phyloP scores from a whole-genome alignment of 176 grass and related monocot genomes.

The Phoenix roebelenii region DNA sequence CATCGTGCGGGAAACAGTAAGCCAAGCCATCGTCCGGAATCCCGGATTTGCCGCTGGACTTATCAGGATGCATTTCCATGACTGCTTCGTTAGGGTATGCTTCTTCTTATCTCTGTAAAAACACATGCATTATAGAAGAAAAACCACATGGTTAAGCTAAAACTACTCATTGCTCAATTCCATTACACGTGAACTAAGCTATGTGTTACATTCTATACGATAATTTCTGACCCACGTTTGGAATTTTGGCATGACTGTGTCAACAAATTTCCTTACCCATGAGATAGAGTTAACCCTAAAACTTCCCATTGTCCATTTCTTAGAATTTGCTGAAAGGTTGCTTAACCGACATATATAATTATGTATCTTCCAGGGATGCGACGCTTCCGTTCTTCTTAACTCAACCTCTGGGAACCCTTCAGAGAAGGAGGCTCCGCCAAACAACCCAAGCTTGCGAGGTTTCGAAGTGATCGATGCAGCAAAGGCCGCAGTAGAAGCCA shows the following conservation, averaged over 20 bases:
- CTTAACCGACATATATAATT: too few relatives aligned
- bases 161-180: too few relatives aligned
- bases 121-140: too few relatives aligned
- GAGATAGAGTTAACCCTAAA: too few relatives aligned
- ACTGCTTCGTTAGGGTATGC: conserved; percentile 69
- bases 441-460: conserved; percentile 48
- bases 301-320: too few relatives aligned
- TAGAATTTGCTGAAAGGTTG: too few relatives aligned
- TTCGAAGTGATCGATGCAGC: conserved; percentile 46
- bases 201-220: too few relatives aligned
- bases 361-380: conserved; percentile 21
- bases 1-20: conserved; percentile 52
- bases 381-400: conserved; percentile 38
- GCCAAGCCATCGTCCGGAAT: conserved; percentile 15
- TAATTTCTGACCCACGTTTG: too few relatives aligned
- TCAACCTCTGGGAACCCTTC: conserved; percentile 18
- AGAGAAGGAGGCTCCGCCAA: conserved; percentile 28
- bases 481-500: conserved; percentile 32
- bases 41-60: conserved; percentile 36
- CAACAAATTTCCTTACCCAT: too few relatives aligned
- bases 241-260: too few relatives aligned
- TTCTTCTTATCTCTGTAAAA: not conserved
- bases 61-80: conserved; percentile 80
- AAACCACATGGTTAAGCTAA: too few relatives aligned
- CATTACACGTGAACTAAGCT: too few relatives aligned